phyloP scores from a whole-genome alignment of 2,329 filamentous ascomycete species.

The Aspergillus thermomutatus region DNA sequence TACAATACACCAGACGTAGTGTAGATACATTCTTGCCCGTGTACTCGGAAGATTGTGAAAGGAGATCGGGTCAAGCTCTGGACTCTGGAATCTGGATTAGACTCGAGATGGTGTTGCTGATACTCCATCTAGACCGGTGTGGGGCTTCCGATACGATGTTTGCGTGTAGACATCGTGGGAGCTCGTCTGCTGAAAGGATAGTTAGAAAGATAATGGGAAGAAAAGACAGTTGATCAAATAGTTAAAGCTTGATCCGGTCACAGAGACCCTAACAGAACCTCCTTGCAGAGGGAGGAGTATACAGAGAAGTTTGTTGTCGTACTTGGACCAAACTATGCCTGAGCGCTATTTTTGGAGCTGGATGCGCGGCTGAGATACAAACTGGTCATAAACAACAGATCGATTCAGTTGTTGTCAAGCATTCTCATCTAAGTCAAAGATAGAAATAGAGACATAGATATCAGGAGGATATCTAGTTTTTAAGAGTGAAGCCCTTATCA shows the following conservation, averaged over 20 bases:
- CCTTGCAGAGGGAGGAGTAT: neutral
- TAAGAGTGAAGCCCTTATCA: neutral
- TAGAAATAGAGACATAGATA: neutral
- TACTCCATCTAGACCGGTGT: neutral
- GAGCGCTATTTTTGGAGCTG: neutral
- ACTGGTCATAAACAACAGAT: neutral
- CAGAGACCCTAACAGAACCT: neutral
- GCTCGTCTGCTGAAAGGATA: neutral
- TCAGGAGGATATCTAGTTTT: neutral
- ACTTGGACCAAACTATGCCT: neutral
- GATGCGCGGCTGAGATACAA: neutral
- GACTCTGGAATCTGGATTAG: neutral
- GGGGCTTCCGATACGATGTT: neutral
- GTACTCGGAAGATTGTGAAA: neutral
- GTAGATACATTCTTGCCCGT: neutral
- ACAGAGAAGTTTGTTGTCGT: neutral
- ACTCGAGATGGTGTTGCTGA: neutral
- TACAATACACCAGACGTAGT: neutral
- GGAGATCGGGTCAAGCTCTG: neutral
- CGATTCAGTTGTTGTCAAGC: neutral
- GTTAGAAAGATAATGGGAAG: neutral
- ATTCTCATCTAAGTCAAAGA: neutral
- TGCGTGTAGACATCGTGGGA: neutral
- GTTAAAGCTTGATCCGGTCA: neutral
- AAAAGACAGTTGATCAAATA: neutral